phyloP scores from a whole-genome alignment of 2,329 filamentous ascomycete species.

The Colletotrichum filicis region DNA sequence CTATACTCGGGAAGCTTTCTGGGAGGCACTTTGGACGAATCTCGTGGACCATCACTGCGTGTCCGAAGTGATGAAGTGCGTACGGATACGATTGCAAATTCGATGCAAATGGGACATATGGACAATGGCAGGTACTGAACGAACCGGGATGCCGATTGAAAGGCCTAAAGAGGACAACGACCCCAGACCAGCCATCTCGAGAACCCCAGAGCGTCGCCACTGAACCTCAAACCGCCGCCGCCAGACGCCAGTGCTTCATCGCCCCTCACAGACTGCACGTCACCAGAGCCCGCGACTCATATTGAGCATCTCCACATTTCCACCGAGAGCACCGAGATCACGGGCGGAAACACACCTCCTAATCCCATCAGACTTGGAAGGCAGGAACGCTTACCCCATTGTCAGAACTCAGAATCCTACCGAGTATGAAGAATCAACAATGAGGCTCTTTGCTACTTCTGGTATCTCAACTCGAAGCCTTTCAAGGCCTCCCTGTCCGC shows the following conservation, averaged over 20 bases:
- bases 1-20: too few relatives aligned
- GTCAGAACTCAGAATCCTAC: background rate
- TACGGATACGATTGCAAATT: too few relatives aligned
- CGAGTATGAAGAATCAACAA: background rate
- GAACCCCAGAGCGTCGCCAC: conserved; percentile 5
- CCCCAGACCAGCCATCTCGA: conserved; percentile 4
- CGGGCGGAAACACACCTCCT: background rate
- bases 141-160: background rate
- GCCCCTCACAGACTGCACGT: conserved; percentile 12
- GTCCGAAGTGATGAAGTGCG: too few relatives aligned
- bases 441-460: background rate
- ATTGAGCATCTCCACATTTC: conserved; percentile 24
- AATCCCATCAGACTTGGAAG: background rate
- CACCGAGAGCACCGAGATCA: conserved; percentile 20
- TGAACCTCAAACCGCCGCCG: conserved; percentile 27
- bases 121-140: background rate
- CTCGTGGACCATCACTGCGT: background rate
- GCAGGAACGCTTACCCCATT: background rate
- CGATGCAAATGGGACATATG: background rate
- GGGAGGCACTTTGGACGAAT: background rate
- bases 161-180: background rate
- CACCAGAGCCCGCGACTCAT: conserved; percentile 15
- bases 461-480: background rate
- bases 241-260: conserved; percentile 12
- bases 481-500: background rate